These are phyloP conservation scores for Perkinsela sp. DNA, from an alignment of 208 protist genomes.

Conservation along the genomic window DNA sequence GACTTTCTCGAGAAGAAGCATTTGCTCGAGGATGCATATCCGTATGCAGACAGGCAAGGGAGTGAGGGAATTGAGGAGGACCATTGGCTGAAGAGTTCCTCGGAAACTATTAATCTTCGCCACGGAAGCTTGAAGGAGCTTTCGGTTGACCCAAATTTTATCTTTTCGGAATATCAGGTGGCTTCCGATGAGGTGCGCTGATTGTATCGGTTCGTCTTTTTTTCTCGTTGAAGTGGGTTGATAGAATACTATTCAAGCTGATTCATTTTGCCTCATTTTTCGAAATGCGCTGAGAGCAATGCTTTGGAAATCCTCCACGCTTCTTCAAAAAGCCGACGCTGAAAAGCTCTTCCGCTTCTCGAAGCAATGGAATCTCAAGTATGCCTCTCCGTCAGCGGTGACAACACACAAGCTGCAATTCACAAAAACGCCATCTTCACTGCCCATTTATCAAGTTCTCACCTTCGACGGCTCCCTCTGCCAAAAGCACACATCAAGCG, in stretches of 20 bases:
- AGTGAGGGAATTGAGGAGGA: not conserved
- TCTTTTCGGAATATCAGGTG: not conserved
- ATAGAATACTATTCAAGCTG: too few relatives aligned
- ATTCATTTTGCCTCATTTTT: too few relatives aligned
- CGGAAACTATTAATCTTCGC: not conserved
- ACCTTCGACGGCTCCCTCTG: constrained; percentile 2
- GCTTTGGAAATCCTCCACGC: too few relatives aligned
- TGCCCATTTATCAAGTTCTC: not conserved
- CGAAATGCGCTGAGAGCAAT: too few relatives aligned
- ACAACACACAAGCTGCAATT: not conserved
- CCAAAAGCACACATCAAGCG: not conserved
- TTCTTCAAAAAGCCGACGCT: too few relatives aligned
- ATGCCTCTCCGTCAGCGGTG: not conserved
- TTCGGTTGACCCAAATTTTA: not conserved
- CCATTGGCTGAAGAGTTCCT: not conserved
- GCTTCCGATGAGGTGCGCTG: not conserved
- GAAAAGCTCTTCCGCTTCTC: not conserved
- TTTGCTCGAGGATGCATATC: not conserved
- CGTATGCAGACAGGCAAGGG: not conserved
- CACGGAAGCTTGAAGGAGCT: not conserved
- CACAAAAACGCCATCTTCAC: not conserved
- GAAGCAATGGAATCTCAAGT: not conserved
- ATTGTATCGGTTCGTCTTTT: not conserved
- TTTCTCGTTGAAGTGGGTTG: too few relatives aligned
- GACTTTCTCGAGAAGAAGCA: not conserved